These are phyloP conservation scores for Groenewaldozyma salmanticensis DNA, from an alignment of 805 yeast genomes.

Conservation along the genomic window DNA sequence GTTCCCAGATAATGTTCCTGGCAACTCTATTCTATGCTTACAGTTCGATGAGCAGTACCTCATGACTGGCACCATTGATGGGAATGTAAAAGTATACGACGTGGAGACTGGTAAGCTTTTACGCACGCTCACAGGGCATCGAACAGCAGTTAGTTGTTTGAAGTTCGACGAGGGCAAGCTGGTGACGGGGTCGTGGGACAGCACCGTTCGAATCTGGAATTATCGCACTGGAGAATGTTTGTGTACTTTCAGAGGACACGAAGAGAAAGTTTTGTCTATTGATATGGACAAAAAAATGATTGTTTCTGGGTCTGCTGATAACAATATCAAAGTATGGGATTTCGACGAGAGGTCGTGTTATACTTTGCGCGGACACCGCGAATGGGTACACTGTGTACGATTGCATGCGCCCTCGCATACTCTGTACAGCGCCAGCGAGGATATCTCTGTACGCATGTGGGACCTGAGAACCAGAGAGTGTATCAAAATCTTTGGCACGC, in stretches of 20 bases:
- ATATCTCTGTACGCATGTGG: conserved; percentile 91
- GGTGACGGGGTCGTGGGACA: conserved; percentile 86
- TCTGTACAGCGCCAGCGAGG: conserved; percentile 83
- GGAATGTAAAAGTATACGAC: conserved; percentile 90
- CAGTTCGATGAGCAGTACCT: conserved; percentile 73
- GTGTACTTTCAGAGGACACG: conserved; percentile 89
- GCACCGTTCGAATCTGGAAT: conserved; percentile 92
- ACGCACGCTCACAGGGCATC: conserved; percentile 78
- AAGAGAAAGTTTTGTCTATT: conserved; percentile 72
- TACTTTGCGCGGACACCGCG: conserved; percentile 87
- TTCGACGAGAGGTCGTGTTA: conserved; percentile 88
- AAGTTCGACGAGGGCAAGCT: conserved; percentile 83
- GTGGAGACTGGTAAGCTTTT: conserved; percentile 66
- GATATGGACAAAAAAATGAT: conserved; percentile 75
- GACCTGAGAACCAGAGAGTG: conserved; percentile 74
- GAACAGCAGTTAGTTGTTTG: conserved; percentile 74
- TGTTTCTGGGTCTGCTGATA: conserved; percentile 90
- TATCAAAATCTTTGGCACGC: conserved; percentile 55
- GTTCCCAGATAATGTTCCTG: conserved; percentile 46
- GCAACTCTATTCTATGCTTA: conserved; percentile 77
- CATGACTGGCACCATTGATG: conserved; percentile 89
- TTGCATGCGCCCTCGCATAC: conserved; percentile 72
- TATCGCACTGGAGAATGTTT: conserved; percentile 90
- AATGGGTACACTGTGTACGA: conserved; percentile 85
- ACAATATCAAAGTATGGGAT: conserved; percentile 92